Percentiles rank a stretch among this genome's conserved stretches.
These are phyloP conservation scores for Acacia concinna DNA, from an alignment of 331 rosid genomes.

Conservation along the genomic window DNA sequence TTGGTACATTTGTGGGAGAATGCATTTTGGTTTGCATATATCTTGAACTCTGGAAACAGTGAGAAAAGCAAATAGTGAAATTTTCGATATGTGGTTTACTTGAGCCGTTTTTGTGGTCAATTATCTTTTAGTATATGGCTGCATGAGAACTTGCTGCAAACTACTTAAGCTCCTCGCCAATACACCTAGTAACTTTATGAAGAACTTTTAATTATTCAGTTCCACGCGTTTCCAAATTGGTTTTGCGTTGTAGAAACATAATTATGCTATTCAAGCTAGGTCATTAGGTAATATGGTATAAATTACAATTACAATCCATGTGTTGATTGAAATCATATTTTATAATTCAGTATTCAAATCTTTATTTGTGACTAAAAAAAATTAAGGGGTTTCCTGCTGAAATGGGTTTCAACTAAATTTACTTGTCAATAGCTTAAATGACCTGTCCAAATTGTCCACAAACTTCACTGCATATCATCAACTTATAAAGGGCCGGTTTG, in stretches of 20 bases:
- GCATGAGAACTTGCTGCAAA: background rate
- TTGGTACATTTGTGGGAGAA: background rate
- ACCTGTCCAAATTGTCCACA: conserved; percentile 2
- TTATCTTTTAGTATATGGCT: background rate
- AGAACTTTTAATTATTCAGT: background rate
- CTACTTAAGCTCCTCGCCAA: background rate
- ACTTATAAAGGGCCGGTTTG: background rate
- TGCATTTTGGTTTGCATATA: background rate
- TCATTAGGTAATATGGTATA: background rate
- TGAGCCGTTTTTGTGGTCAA: background rate
- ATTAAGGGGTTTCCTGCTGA: background rate
- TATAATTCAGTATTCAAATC: background rate
- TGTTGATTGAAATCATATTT: conserved; percentile 12
- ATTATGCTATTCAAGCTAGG: conserved; percentile 10
- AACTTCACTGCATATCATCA: background rate
- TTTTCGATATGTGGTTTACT: background rate
- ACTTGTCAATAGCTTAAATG: background rate
- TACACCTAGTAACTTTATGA: background rate
- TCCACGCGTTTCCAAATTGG: background rate
- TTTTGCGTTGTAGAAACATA: conserved; percentile 1
- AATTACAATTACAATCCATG: background rate
- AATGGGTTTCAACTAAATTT: background rate
- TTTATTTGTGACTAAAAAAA: background rate
- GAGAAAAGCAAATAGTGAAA: background rate
- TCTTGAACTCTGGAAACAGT: background rate